Base-by-base conservation (phyloP, 2,329 filamentous ascomycete species). In the Botryosphaeria agaves region DNA sequence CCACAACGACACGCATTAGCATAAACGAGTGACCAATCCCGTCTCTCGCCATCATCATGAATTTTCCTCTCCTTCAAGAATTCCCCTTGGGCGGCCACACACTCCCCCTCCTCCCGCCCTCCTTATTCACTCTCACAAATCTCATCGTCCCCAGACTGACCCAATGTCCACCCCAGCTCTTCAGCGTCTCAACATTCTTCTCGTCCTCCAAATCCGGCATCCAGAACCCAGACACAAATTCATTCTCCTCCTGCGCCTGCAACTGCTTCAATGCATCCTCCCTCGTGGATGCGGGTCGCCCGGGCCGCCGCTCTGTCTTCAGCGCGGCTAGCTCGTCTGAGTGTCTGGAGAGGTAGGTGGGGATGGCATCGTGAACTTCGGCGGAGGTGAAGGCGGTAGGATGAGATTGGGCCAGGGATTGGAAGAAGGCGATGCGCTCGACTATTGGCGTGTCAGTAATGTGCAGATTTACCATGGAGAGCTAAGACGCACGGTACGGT, bases 221-320 rank as follows among this genome's bases (percentile, higher is more conserved):
- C 82, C 80, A 78, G 46, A 93, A 91, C 0, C 89, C 89, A 31
- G 73, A 72, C 38, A 76, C 68, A 40, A 80, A 81, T 58, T 98
- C 89, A 41, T 77, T 77, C 46, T 76, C 64, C 38, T 94, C 77
- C 1, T 58, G 59, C 9, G 69, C 64, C 32, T 80, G 74, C 39
- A 73, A 76, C 44, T 81, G 65, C 49, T 72, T 75, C 23, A 95
- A 59, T 14, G 81, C 58, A 40, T 85, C 80, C 51, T 94, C 83
- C 36, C 71, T 75, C 14, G 73, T 72, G 45, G 66, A 80, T 12
- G 83, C 65, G 6, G 87, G 84, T 31, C 87, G 69, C 11, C 87
- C 87, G 15, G 83, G 64, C 26, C 87, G 72, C 7, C 82, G 72
- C 17, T 72, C 60, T 42, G 73, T 73, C 49, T 79, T 79, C 29